Evolutionary conservation across 768 basidiomycete genomes (phyloP).

Genomic region (Lactarius quietus): DNA sequence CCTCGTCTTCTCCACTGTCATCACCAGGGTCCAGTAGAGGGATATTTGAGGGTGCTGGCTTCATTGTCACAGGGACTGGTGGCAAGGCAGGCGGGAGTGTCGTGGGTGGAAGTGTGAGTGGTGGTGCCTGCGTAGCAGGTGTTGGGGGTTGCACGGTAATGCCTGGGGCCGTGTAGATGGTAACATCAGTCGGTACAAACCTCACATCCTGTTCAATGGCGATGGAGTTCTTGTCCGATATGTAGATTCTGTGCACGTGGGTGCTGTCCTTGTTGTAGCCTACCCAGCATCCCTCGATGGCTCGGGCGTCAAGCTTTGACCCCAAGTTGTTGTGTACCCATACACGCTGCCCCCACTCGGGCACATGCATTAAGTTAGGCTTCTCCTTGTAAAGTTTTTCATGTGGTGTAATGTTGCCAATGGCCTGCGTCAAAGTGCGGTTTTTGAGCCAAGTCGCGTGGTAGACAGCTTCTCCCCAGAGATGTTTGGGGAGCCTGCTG

Average conservation of each 20-base stretch:
- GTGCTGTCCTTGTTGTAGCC: constrained; percentile 36
- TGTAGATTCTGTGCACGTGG: constrained; percentile 36
- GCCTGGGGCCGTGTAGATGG: too few species aligned
- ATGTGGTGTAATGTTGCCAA: constrained; percentile 29
- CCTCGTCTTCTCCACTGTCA: too few species aligned
- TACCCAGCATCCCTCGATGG: constrained; percentile 31
- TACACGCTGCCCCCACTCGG: constrained; percentile 14
- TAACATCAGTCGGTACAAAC: not conserved
- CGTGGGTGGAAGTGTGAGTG: too few species aligned
- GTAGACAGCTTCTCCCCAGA: constrained; percentile 31
- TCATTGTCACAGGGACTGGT: too few species aligned
- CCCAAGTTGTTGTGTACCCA: constrained; percentile 17
- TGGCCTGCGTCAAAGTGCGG: constrained; percentile 20
- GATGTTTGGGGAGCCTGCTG: constrained; percentile 22
- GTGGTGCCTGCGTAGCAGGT: too few species aligned
- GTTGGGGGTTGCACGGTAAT: too few species aligned
- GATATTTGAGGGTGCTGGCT: too few species aligned
- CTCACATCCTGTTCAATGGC: constrained; percentile 32
- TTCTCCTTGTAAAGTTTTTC: constrained; percentile 28
- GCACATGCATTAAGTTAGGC: constrained; percentile 28
- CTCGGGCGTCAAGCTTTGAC: constrained; percentile 23
- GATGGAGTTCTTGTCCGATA: constrained; percentile 31
- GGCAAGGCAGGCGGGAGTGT: too few species aligned
- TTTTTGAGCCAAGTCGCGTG: constrained; percentile 24
- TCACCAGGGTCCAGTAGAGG: too few species aligned